phyloP scores from a whole-genome alignment of 768 basidiomycete genomes.

The Amanita brunnescens region DNA sequence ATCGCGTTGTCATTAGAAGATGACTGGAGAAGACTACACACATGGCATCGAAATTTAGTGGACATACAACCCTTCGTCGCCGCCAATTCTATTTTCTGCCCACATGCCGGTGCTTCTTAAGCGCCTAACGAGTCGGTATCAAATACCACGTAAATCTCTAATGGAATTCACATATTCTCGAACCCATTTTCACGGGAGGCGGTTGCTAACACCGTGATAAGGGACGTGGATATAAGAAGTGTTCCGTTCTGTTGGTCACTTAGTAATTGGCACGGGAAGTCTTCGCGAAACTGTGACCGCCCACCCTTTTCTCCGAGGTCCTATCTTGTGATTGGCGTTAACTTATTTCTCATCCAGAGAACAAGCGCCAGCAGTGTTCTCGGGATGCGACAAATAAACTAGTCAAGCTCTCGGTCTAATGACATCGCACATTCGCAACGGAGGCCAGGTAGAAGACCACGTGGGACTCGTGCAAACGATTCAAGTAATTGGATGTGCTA shows the following conservation, averaged over 20 bases:
- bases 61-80: neutral
- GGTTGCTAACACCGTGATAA: neutral
- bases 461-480: neutral
- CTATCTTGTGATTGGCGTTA: constrained; percentile 4
- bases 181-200: neutral
- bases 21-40: neutral
- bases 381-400: neutral
- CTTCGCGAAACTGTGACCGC: constrained; percentile 1
- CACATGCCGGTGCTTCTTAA: neutral
- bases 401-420: neutral
- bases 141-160: neutral
- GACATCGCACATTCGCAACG: neutral
- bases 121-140: neutral
- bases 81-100: neutral
- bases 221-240: neutral
- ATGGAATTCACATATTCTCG: neutral
- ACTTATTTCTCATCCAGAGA: neutral
- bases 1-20: neutral
- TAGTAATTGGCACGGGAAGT: constrained; percentile 1
- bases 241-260: neutral
- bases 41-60: neutral
- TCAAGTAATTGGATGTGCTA: neutral
- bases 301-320: constrained; percentile 2
- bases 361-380: neutral
- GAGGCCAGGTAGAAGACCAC: neutral